Evolutionary conservation across 179 eudicot genomes (phyloP).

Genomic region (Silene coronaria): DNA sequence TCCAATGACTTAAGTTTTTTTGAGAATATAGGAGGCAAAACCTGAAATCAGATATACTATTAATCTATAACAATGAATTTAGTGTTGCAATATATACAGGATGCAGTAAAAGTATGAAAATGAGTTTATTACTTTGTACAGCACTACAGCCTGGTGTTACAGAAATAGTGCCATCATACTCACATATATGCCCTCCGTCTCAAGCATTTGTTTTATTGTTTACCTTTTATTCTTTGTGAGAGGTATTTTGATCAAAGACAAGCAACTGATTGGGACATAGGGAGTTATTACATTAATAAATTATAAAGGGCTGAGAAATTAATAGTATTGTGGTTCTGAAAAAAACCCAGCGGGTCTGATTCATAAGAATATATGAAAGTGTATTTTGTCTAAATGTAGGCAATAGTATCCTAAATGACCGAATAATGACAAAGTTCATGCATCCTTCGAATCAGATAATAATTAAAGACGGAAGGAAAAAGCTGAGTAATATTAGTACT

Average conservation of each 20-base stretch:
- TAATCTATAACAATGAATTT: not conserved
- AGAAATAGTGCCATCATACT: no score
- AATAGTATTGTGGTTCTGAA: not conserved
- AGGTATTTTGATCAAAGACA: no score
- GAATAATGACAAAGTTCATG: no score
- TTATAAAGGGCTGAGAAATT: no score
- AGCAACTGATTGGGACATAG: no score
- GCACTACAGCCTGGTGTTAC: no score
- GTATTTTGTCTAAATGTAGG: not conserved
- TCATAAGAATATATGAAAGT: not conserved
- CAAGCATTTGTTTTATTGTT: no score
- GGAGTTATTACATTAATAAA: not conserved
- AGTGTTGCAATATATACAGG: not conserved
- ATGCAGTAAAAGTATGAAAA: no score
- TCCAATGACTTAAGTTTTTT: slow-evolving; percentile 24
- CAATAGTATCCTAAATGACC: no score
- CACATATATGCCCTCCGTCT: no score
- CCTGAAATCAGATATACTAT: slow-evolving; percentile 3
- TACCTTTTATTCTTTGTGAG: no score
- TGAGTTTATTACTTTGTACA: no score
- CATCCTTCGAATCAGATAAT: not conserved
- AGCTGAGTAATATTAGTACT: not conserved
- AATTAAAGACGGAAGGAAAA: not conserved
- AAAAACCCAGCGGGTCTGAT: not conserved
- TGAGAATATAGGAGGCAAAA: slow-evolving; percentile 46